Conservation (phyloP, 345 rosid genomes). For the Gynandropsis gynandra region DNA sequence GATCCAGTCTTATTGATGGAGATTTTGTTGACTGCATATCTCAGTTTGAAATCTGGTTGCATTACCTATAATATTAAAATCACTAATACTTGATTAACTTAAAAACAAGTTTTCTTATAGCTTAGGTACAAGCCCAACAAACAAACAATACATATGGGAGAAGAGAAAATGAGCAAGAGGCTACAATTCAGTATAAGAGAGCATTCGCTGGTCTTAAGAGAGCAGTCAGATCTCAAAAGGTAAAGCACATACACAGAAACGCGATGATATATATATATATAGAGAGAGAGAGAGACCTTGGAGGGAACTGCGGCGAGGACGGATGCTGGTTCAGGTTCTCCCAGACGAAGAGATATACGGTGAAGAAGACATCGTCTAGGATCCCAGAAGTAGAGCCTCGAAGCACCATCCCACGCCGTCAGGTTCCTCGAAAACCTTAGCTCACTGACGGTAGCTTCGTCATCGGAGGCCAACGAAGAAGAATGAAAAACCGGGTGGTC, state of each 20-base stretch:
- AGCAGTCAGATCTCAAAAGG: too few species aligned
- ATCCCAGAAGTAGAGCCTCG: conserved; percentile 80
- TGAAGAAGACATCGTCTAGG: conserved; percentile 46
- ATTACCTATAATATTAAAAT: conserved; percentile 42
- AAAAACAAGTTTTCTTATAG: background rate
- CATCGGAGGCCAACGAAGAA: conserved; percentile 22
- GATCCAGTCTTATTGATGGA: conserved; percentile 77
- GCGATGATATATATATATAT: too few species aligned
- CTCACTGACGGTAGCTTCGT: conserved; percentile 14
- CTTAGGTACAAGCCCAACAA: conserved; percentile 7
- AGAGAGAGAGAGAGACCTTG: conserved; percentile 38
- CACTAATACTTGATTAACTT: background rate
- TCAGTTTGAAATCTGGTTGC: conserved; percentile 48
- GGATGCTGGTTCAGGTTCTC: conserved; percentile 77
- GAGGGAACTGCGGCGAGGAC: conserved; percentile 73
- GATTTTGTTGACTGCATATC: conserved; percentile 53
- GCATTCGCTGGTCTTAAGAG: too few species aligned
- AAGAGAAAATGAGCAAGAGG: background rate
- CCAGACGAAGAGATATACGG: conserved; percentile 69
- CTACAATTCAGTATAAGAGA: too few species aligned
- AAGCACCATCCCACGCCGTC: conserved; percentile 83
- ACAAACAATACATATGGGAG: background rate
- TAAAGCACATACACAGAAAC: background rate
- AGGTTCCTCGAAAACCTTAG: conserved; percentile 42
- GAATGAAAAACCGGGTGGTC: conserved; percentile 58